Percentiles rank a stretch among this genome's conserved stretches.
Conservation (phyloP, 345 rosid genomes). For the Populus deltoides region DNA sequence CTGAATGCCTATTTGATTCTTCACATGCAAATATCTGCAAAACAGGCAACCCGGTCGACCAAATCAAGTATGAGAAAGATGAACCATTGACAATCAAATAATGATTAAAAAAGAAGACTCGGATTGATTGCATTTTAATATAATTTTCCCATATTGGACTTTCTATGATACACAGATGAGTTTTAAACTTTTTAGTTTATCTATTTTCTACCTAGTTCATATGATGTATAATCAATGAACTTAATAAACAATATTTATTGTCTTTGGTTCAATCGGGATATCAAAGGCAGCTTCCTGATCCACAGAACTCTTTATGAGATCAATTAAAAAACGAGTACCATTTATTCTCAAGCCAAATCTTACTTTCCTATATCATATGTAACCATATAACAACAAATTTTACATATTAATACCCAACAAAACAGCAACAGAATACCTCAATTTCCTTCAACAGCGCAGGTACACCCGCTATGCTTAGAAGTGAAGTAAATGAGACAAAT, state of each 20-base stretch:
- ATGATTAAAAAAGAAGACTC: neutral
- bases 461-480: constrained; percentile 79
- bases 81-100: neutral
- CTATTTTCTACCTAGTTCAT: neutral
- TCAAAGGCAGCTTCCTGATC: neutral
- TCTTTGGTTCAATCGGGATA: neutral
- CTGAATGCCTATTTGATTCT: constrained; percentile 85
- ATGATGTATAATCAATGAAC: neutral
- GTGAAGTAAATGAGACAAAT: constrained; percentile 82
- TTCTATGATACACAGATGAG: neutral
- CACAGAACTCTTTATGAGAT: neutral
- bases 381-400: neutral
- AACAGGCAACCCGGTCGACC: constrained; percentile 1
- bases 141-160: neutral
- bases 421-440: constrained; percentile 42
- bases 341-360: neutral
- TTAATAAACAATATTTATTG: too few species aligned
- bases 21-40: constrained; percentile 77
- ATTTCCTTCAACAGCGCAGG: constrained; percentile 76
- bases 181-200: too few species aligned
- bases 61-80: neutral
- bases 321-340: neutral
- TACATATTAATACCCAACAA: neutral
- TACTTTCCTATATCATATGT: neutral
- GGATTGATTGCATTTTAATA: too few species aligned